Evolutionary conservation across 805 yeast species (phyloP), one percentile per base, ranked within the genome.

Genomic region (Candida krabiensis): DNA sequence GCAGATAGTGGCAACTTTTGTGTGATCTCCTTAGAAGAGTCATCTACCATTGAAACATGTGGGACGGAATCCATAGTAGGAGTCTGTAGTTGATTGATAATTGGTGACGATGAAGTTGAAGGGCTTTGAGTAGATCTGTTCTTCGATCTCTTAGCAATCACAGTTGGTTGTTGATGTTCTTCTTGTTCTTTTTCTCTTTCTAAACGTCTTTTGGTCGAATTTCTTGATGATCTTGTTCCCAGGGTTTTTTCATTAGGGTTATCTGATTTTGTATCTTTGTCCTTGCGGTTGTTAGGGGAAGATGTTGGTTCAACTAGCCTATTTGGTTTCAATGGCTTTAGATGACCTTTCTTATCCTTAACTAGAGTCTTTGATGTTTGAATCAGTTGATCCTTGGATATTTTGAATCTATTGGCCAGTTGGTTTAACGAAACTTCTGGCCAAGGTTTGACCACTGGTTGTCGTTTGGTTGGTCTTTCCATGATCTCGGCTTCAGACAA

Each of bases 401-500:
- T 41, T 16, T 53, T 54, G 32, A 56, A 56, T 39, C 56, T 43
- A 9, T 43, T 41, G 2, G 61, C 61, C 19, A 58, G 35, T 43
- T 56, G 60, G 30, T 38, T 48, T n/a, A 56, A 41, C 7, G 63
- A 50, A 9, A 51, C 46, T 36, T 58, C 61, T 5, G 55, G 55
- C 60, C 60, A 56, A 11, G 61, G 61, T 33, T 46, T 51, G 29
- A 50, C 52, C 9, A 52, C 42, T 3, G 39, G 45, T 30, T 47
- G 47, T 39, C 45, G 49, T 19, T 45, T 50, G 27, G 34, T 24
- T 12, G 54, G 54, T 22, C 41, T 41, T n/a, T 37, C 47, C 19
- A 49, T 22, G 9, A 43, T 43, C 25, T 55, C 59, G 15, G 47
- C 31, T 11, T 44, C 49, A 5, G 50, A 33, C 8, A 50, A 34